Evolutionary conservation across 1,284 basidiomycete species (phyloP), one percentile per base, ranked within the genome.

Genomic region (Trametes versicolor): DNA sequence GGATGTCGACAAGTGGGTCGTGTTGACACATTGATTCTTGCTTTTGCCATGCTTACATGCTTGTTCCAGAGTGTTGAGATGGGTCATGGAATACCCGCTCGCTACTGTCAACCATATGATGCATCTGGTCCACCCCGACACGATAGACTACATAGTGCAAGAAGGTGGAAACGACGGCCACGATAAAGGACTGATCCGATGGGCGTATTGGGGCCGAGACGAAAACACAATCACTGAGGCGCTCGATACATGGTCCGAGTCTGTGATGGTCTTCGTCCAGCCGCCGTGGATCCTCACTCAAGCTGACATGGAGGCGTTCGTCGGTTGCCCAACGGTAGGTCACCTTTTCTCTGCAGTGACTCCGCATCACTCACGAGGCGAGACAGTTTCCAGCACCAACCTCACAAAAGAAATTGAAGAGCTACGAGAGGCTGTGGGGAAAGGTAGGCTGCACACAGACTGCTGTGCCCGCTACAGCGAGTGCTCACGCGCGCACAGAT

Each of bases 251-350:
- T 69, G 70, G 34, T 67, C 67, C 23, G 74, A 81, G 29, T 79
- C 81, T 29, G 73, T 87, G 2, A 75, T 85, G 9, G 71, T 91
- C 47, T 85, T 87, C 50, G 80, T 88, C 56, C 86, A 90, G 73
- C 85, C 90, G 5, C 89, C 90, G 1, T 92, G 89, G 88, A 78
- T 87, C 43, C 75, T 91, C 39, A 83, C 87, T 4, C 70, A 75
- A 21, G 75, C 78, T 48, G 90, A 92, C 69, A 72, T 93, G 32
- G 77, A 83, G 54, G 78, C 82, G 61, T 90, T 92, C 71, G 73
- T 80, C 17, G 73, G 73, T 36, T 84, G 82, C 62, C 77, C 76
- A 64, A 78, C 80, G 64, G 89, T 89, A 62, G 51, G 81, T 15
- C 21, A 39, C 37, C 4, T 13, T 39, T 48, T 70, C 3, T n/a